A percentile compares a stretch with the other conserved stretches of the same genome.
Evolutionary conservation across 129 eudicot genomes (phyloP).

Genomic region (Flaveria trinervia): DNA sequence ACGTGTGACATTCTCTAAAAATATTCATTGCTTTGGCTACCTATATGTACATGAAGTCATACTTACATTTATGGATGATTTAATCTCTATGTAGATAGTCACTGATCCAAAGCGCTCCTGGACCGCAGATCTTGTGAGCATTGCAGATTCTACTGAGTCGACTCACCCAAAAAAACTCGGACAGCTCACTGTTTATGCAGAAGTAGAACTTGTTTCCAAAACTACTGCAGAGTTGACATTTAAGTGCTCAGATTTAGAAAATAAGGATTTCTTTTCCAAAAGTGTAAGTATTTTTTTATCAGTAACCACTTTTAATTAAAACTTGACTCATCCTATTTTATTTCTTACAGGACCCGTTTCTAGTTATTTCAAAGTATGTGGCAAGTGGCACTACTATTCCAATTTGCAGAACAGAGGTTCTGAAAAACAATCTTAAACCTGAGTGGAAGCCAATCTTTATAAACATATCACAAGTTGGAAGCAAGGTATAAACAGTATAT

Average conservation of each 20-base stretch:
- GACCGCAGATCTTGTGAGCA: slow-evolving; percentile 60
- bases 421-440: slow-evolving; percentile 77
- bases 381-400: slow-evolving; percentile 68
- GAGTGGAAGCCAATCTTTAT: slow-evolving; percentile 71
- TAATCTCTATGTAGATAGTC: slow-evolving; percentile 60
- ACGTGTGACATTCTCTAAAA: slow-evolving; percentile 12
- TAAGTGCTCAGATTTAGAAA: slow-evolving; percentile 82
- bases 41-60: background rate
- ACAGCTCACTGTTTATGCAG: slow-evolving; percentile 72
- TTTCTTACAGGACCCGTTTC: slow-evolving; percentile 84
- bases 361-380: slow-evolving; percentile 63
- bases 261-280: slow-evolving; percentile 85
- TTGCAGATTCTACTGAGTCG: slow-evolving; percentile 50
- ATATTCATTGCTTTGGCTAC: slow-evolving; percentile 13
- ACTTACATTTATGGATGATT: slow-evolving; percentile 23
- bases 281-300: slow-evolving; percentile 55
- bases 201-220: slow-evolving; percentile 75
- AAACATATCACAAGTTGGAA: slow-evolving; percentile 80
- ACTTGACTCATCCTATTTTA: slow-evolving; percentile 10
- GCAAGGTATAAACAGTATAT: slow-evolving; percentile 59
- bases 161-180: slow-evolving; percentile 49
- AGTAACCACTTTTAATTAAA: background rate
- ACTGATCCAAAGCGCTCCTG: slow-evolving; percentile 59
- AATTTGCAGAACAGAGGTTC: slow-evolving; percentile 83
- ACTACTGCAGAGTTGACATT: slow-evolving; percentile 72